Base-by-base conservation (phyloP, 2,329 filamentous ascomycete species). In the Dactylellina leptospora region DNA sequence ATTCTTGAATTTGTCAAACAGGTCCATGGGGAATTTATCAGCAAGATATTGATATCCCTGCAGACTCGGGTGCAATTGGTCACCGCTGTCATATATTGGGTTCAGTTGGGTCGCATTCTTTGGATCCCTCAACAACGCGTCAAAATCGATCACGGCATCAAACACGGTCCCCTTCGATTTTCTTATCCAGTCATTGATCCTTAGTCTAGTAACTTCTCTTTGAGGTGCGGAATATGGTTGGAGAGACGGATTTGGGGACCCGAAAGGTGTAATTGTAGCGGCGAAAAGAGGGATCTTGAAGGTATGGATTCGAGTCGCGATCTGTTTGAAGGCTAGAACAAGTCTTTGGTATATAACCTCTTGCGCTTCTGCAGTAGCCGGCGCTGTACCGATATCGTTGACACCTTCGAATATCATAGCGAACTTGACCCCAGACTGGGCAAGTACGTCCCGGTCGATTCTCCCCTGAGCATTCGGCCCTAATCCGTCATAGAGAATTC, bases 331-430 rank as follows among this genome's bases (percentile, higher is more conserved):
- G 0, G 85, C 85, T n/a, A 81, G 80, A 33, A 86, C 84, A 1
- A 90, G 79, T 1, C 79, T 76, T 56, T 83, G 82, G 11, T 82
- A 85, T 8, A 87, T 79, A 2, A 78, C 76, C 2, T 75, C 73
- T 75, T 88, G 86, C 0, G 81, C 79, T 0, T 76, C 78, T 0
- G 78, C 53, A 20, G 84, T 83, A 0, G 82, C 75, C 1, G 79
- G 79, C 0, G 82, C 83, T 1, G 78, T 80, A 2, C 87, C 88
- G 62, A 90, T 89, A 76, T 90, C 88, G 76, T 90, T 89, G 25
- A 90, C 86, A 18, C 88, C 87, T 78, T 88, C 86, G 77, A 89
- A 90, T 36, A 90, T 82, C 80, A 90, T 83, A 20, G 84, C 84
- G 76, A 87, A 89, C 74, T 82, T 81, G 1, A 87, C 83, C 2